Percentiles rank a stretch among this genome's conserved stretches.
Evolutionary conservation across 2,329 filamentous ascomycete species (phyloP).

Genomic region (Epichloe glyceriae): DNA sequence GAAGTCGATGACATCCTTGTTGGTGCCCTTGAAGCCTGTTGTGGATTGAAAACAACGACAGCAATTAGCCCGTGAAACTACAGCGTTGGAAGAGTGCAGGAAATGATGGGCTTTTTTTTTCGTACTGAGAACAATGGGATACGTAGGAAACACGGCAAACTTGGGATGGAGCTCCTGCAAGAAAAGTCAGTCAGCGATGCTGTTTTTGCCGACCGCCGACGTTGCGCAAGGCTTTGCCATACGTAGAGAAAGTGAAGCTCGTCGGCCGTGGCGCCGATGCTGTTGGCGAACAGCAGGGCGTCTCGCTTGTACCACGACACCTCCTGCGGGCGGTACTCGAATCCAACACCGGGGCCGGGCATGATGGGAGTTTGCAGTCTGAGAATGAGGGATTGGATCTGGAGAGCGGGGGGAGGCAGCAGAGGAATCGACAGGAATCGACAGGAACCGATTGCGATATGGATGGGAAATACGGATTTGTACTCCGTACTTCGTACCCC

Average conservation of each 20-base stretch:
- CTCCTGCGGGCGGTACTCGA: slow-evolving; percentile 62
- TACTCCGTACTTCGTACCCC: too few relatives aligned
- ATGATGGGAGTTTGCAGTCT: slow-evolving; percentile 10
- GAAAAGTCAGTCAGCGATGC: background rate
- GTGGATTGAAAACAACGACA: background rate
- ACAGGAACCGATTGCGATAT: too few relatives aligned
- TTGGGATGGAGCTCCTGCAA: slow-evolving; percentile 70
- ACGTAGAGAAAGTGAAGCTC: slow-evolving; percentile 92
- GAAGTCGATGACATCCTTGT: slow-evolving; percentile 72
- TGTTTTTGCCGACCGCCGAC: background rate
- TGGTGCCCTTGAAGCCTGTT: slow-evolving; percentile 60
- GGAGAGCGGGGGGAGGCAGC: background rate
- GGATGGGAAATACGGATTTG: too few relatives aligned
- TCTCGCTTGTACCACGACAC: slow-evolving; percentile 84
- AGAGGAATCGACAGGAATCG: too few relatives aligned
- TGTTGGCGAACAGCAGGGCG: slow-evolving; percentile 77
- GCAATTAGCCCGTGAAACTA: too few relatives aligned
- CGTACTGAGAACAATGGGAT: slow-evolving; percentile 66
- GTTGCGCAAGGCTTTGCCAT: slow-evolving; percentile 9
- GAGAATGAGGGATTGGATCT: background rate
- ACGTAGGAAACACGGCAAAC: slow-evolving; percentile 82
- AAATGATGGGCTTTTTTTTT: background rate
- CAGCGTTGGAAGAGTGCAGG: too few relatives aligned
- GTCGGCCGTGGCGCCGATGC: slow-evolving; percentile 71
- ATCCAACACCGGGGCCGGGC: slow-evolving; percentile 50